Percentiles rank a stretch among this genome's conserved stretches.
These are phyloP conservation scores for Saturnispora saitoi DNA, from an alignment of 805 yeast genomes.

Conservation along the genomic window DNA sequence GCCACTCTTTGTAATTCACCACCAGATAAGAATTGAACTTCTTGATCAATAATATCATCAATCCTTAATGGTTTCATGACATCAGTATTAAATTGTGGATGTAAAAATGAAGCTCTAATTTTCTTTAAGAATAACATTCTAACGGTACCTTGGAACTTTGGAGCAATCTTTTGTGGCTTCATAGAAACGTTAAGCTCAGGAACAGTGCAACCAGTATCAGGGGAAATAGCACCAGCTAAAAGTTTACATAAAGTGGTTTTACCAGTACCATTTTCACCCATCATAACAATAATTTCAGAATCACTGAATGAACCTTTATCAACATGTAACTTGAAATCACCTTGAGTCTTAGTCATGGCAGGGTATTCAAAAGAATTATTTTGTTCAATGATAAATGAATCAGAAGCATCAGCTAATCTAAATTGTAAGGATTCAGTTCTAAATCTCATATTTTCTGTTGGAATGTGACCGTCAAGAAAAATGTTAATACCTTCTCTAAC, in stretches of 20 bases:
- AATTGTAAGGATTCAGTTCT: slow-evolving; percentile 94
- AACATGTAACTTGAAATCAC: slow-evolving; percentile 82
- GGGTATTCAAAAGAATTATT: slow-evolving; percentile 74
- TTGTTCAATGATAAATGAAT: slow-evolving; percentile 66
- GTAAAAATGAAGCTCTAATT: slow-evolving; percentile 87
- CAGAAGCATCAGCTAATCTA: slow-evolving; percentile 84
- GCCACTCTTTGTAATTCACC: slow-evolving; percentile 99
- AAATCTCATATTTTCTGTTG: slow-evolving; percentile 93
- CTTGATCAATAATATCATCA: slow-evolving; percentile 93
- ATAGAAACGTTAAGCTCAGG: slow-evolving; percentile 89
- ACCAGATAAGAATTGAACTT: slow-evolving; percentile 95
- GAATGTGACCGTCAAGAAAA: slow-evolving; percentile 96
- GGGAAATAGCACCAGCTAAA: slow-evolving; percentile 85
- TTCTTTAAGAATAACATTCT: slow-evolving; percentile 95
- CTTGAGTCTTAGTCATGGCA: slow-evolving; percentile 79
- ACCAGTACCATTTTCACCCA: slow-evolving; percentile 99
- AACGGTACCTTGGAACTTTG: slow-evolving; percentile 97
- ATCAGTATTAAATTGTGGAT: slow-evolving; percentile 97
- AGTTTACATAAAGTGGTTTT: slow-evolving; percentile 95
- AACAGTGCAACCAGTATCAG: slow-evolving; percentile 72
- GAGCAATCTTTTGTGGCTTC: slow-evolving; percentile 99
- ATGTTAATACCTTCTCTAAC: slow-evolving; percentile 99
- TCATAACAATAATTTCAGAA: slow-evolving; percentile 95
- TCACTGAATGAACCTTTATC: slow-evolving; percentile 88
- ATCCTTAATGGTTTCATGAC: slow-evolving; percentile 92